phyloP scores from a whole-genome alignment of 2,329 filamentous ascomycete species.

The Zalaria sp. region DNA sequence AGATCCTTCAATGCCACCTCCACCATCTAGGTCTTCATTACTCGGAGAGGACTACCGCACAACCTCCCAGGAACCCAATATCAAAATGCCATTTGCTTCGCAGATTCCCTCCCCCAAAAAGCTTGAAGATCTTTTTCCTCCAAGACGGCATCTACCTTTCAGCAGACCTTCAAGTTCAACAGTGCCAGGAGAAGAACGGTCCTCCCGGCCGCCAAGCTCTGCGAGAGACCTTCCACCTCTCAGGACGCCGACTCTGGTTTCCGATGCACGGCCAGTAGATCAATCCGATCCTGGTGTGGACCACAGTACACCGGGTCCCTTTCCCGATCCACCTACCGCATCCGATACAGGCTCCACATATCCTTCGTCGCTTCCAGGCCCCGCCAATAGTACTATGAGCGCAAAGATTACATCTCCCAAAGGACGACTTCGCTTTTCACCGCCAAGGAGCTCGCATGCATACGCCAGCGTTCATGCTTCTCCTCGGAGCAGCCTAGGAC shows the following conservation, averaged over 20 bases:
- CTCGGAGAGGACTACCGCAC: neutral
- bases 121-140: neutral
- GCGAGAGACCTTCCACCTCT: neutral
- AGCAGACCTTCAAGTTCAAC: neutral
- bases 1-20: neutral
- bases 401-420: too few species aligned
- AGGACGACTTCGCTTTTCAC: too few species aligned
- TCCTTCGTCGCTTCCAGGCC: too few species aligned
- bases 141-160: constrained; percentile 2
- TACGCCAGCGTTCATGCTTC: too few species aligned
- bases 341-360: too few species aligned
- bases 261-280: neutral
- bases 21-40: neutral
- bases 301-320: too few species aligned
- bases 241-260: neutral
- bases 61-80: neutral
- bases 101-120: neutral
- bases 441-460: too few species aligned
- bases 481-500: too few species aligned
- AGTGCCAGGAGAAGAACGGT: neutral
- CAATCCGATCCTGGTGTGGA: too few species aligned
- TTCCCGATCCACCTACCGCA: too few species aligned
- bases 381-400: too few species aligned
- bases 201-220: neutral
- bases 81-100: neutral